Evolutionary conservation across 176 grass and related monocot genomes (phyloP), one percentile per base, ranked within the genome.

Genomic region (Calamus simplicifolius): DNA sequence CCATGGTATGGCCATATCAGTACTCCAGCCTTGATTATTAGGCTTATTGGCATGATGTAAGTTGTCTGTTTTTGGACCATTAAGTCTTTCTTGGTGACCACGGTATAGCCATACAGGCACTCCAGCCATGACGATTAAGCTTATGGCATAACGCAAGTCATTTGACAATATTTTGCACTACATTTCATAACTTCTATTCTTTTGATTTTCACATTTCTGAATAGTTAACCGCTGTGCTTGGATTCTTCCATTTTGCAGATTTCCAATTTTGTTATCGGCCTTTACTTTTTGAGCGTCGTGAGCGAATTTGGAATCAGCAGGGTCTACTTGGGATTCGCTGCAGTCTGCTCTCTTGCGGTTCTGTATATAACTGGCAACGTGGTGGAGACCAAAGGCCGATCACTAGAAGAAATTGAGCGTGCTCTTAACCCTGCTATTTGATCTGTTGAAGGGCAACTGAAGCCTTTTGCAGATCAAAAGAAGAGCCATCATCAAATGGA

Each of bases 211-310:
- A 2, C 35, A 43, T 10, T 43, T 43, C 8, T 12, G 12, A 12
- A 13, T 43, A 43, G 2, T 10, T 13, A 43, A 43, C 12, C 2
- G 12, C 35, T 13, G 12, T 2, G 35, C 35, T 43, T 43, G 35
- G 35, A 43, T 43, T 43, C 35, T 43, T 43, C 35, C 6, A 2
- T 65, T 55, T 18, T 61, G 68, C 73, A 97, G 93, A 75, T 97
- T 25, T 85, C 70, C 23, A 98, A 98, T 81, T 98, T 98, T 56
- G 86, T 98, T 25, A 98, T 92, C 19, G 93, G 93, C 29, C 73
- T 98, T 4, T 98, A 98, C 73, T 92, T 92, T 54, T 72, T 98
- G 87, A 98, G 87, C 27, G 87, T 98, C 4, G 93, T 98, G 52
- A 69, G 76, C 75, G 82, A 83, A 64, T 92, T 92, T 31, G 87